These are phyloP conservation scores for Microdochium trichocladiopsis DNA, from an alignment of 2,329 filamentous ascomycete species.

Conservation along the genomic window DNA sequence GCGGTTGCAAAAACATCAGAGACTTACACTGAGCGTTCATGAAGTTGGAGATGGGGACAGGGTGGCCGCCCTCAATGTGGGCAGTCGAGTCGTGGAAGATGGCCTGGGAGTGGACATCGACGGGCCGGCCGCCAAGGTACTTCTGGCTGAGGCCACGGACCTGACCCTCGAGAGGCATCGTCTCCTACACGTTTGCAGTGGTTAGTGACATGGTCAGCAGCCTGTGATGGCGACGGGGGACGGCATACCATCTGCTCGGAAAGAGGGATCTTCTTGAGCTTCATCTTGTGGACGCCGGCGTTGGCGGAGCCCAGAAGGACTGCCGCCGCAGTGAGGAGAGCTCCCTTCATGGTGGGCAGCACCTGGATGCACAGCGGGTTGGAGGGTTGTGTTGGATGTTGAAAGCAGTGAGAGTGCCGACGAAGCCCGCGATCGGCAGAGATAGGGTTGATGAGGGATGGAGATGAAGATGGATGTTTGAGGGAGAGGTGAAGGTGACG, in stretches of 20 bases:
- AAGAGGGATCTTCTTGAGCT: conserved; percentile 93
- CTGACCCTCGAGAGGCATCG: conserved; percentile 74
- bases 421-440: background rate
- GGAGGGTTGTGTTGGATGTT: background rate
- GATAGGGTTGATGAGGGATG: background rate
- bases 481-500: background rate
- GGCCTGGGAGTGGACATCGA: conserved; percentile 58
- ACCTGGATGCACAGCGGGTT: conserved; percentile 2
- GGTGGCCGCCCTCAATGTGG: conserved; percentile 61
- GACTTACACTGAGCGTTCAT: conserved; percentile 93
- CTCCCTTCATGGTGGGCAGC: conserved; percentile 71
- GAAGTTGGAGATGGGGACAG: conserved; percentile 92
- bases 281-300: conserved; percentile 89
- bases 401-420: background rate
- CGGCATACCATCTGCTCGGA: conserved; percentile 80
- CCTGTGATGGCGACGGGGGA: background rate
- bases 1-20: background rate
- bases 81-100: conserved; percentile 73
- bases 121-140: conserved; percentile 78
- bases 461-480: background rate
- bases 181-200: conserved; percentile 47
- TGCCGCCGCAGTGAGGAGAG: conserved; percentile 70
- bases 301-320: conserved; percentile 76
- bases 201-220: conserved; percentile 7
- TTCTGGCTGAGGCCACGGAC: conserved; percentile 84